Conservation (phyloP, 2,329 filamentous ascomycete genomes). For the Stemphylium lycopersici region DNA sequence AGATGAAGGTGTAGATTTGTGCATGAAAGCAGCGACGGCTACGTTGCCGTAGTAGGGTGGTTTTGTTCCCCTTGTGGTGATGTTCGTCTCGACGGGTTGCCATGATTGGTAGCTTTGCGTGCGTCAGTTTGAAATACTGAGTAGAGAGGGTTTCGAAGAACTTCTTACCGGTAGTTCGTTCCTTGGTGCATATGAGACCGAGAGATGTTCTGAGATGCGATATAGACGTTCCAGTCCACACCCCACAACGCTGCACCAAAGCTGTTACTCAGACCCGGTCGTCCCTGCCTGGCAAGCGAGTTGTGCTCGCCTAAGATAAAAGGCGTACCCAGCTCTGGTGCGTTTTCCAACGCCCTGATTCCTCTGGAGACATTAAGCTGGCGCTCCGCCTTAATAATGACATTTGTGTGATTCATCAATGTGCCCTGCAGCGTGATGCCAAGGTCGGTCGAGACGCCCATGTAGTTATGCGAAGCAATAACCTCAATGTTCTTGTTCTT, state of each 20-base stretch:
- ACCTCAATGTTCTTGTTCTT: constrained; percentile 53
- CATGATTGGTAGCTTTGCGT: constrained; percentile 48
- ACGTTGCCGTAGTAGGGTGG: constrained; percentile 69
- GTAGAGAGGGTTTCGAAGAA: neutral
- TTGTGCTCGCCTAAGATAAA: constrained; percentile 68
- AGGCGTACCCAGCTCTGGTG: constrained; percentile 51
- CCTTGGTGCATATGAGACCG: constrained; percentile 71
- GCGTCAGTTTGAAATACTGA: neutral
- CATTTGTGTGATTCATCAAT: constrained; percentile 67
- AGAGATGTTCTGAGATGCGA: constrained; percentile 61
- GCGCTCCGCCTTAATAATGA: constrained; percentile 32
- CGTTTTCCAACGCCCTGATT: constrained; percentile 53
- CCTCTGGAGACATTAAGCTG: constrained; percentile 51
- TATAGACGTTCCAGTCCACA: constrained; percentile 66
- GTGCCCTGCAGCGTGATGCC: constrained; percentile 68
- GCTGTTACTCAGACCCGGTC: constrained; percentile 66
- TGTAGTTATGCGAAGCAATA: constrained; percentile 68
- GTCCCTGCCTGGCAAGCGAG: constrained; percentile 66
- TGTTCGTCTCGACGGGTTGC: constrained; percentile 63
- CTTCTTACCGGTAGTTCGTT: constrained; percentile 65
- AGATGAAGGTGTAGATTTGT: neutral
- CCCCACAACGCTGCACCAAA: constrained; percentile 72
- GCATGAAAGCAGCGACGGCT: constrained; percentile 60
- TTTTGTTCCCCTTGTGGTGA: constrained; percentile 62
- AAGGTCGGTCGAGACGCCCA: constrained; percentile 61